Base-by-base conservation (phyloP, 768 basidiomycete genomes). In the Xerocomellus chrysenteron region DNA sequence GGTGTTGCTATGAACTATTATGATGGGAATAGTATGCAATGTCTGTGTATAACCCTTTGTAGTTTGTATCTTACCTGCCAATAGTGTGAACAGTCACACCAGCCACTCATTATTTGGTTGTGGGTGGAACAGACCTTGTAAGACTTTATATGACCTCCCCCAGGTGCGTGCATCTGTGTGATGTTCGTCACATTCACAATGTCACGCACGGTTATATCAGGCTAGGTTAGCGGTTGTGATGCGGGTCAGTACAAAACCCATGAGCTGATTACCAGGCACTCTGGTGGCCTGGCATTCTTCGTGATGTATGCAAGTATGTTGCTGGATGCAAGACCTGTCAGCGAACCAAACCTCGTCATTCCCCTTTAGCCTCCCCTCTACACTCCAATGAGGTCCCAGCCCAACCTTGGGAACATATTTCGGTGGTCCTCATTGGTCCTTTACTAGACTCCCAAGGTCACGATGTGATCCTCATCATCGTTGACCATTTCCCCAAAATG, bases 251-350 rank as follows among this genome's bases (percentile, higher is more conserved):
- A 52, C 24, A 64, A 61, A 35, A 74, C 67, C 3, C 51, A 59
- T 5, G 57, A 71, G 40, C 50, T 70, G 0, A 17, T 73, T 2
- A 37, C 37, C 0, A 43, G 66, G 0, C 49, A 64, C 26, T 74
- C 32, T 73, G 64, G 65, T 74, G 73, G 70, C 73, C 67, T 3
- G 1, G 49, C 0, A 63, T 73, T 50, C 49, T 49, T 0, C 21
- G 9, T 2, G 57, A 61, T 24, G 33, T 74, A 10, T 13, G 46
- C 1, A 26, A 24, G 0, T 74, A 71, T 52, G 62, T 73, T 19
- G 49, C 47, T 4, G 66, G 67, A 1, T 74, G 71, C 44, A 58
- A 63, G 11, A 57, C 55, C 1, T 73, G 72, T 49, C 64, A 73
- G 44, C 16, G 50, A 1, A 68, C 59, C 17, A 73, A 73, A 50